Conservation (phyloP, 306 rosid species). For the Alnus glutinosa region DNA sequence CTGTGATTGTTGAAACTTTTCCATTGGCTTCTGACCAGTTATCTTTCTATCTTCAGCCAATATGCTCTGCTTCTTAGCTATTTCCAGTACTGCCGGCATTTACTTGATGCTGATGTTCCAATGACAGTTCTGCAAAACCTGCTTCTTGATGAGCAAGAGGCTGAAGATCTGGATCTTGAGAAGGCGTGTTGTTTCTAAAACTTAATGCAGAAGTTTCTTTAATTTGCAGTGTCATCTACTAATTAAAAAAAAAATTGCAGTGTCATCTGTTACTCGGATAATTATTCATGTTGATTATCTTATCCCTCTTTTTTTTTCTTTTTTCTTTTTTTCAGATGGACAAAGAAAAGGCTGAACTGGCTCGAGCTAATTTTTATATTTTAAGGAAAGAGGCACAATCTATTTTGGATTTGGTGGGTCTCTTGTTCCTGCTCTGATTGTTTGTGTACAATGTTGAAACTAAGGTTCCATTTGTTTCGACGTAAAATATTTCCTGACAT, state of each 20-base stretch:
- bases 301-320: constrained; percentile 18
- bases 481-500: too few species aligned
- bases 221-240: background rate
- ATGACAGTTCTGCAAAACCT: constrained; percentile 78
- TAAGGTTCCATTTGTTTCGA: background rate
- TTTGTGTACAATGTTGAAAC: background rate
- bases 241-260: background rate
- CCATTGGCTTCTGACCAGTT: constrained; percentile 42
- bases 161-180: constrained; percentile 82
- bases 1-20: constrained; percentile 29
- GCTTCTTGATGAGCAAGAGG: constrained; percentile 78
- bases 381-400: constrained; percentile 88
- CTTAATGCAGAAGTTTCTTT: constrained; percentile 2
- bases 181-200: constrained; percentile 52
- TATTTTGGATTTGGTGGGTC: constrained; percentile 78
- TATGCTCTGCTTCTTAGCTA: constrained; percentile 93
- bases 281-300: constrained; percentile 11
- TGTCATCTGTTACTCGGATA: constrained; percentile 3
- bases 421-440: constrained; percentile 9
- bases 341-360: constrained; percentile 84
- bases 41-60: constrained; percentile 63
- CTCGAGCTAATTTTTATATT: constrained; percentile 80
- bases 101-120: constrained; percentile 91
- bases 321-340: constrained; percentile 59
- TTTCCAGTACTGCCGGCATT: constrained; percentile 90